A percentile compares a stretch with the other conserved stretches of the same genome.
These are phyloP conservation scores for Talaromyces verruculosus DNA, from an alignment of 2,329 filamentous ascomycete species.

Conservation along the genomic window DNA sequence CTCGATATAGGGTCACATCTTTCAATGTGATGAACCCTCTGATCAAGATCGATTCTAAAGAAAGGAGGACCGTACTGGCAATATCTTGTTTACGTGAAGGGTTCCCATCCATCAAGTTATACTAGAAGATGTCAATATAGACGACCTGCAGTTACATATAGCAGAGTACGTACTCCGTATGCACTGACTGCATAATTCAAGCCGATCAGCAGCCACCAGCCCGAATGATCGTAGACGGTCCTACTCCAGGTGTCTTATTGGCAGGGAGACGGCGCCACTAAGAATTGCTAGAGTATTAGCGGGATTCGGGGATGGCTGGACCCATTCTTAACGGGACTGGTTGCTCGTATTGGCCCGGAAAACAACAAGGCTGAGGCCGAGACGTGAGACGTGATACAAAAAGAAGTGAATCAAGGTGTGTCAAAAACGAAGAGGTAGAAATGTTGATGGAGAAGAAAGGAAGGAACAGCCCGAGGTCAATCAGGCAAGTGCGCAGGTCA, in stretches of 20 bases:
- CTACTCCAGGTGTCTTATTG: background rate
- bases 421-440: background rate
- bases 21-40: background rate
- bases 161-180: background rate
- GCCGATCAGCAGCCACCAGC: constrained; percentile 1
- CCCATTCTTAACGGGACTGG: background rate
- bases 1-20: background rate
- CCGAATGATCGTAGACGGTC: background rate
- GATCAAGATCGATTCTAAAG: background rate
- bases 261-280: constrained; percentile 1
- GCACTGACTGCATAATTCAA: background rate
- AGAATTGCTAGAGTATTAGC: background rate
- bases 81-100: background rate
- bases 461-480: background rate
- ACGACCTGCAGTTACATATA: background rate
- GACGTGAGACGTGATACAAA: background rate
- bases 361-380: background rate
- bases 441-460: background rate
- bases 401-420: background rate
- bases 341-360: background rate
- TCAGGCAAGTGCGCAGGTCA: background rate
- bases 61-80: background rate
- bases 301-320: background rate
- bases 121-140: background rate
- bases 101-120: background rate